Evolutionary conservation across 345 rosid species (phyloP).

Genomic region (Triadica sebifera): DNA sequence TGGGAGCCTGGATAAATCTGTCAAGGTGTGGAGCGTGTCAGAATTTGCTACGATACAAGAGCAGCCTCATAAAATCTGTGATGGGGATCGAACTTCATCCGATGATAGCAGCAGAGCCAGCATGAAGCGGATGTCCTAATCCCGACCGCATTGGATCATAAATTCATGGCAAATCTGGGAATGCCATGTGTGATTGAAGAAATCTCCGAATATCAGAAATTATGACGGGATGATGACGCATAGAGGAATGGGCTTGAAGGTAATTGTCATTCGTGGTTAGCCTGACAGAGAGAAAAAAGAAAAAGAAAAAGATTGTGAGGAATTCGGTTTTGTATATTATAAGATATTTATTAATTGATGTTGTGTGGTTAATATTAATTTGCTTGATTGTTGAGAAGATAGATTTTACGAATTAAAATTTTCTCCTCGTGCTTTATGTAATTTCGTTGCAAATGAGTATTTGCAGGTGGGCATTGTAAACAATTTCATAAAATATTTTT

Average conservation of each 20-base stretch:
- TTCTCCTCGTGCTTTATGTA: neutral
- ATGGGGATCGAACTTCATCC: constrained; percentile 35
- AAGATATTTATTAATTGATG: neutral
- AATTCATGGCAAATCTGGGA: neutral
- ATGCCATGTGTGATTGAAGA: neutral
- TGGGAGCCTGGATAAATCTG: constrained; percentile 91
- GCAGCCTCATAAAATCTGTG: constrained; percentile 21
- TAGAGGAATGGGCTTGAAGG: neutral
- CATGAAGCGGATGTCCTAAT: neutral
- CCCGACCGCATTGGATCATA: neutral
- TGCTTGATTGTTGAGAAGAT: neutral
- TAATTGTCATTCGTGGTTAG: neutral
- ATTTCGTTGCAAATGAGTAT: neutral
- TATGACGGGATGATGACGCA: neutral
- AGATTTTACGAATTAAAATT: neutral
- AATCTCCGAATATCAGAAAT: no score
- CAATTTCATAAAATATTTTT: neutral
- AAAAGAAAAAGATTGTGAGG: neutral
- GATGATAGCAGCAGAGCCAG: constrained; percentile 24
- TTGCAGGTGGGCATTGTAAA: neutral
- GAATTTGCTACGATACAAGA: constrained; percentile 51
- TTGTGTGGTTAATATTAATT: neutral
- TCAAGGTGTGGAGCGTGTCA: constrained; percentile 88
- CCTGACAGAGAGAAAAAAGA: neutral
- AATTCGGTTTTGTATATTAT: neutral